These are phyloP conservation scores for Rhizopogon sp. DNA, from an alignment of 768 basidiomycete species.

Conservation along the genomic window DNA sequence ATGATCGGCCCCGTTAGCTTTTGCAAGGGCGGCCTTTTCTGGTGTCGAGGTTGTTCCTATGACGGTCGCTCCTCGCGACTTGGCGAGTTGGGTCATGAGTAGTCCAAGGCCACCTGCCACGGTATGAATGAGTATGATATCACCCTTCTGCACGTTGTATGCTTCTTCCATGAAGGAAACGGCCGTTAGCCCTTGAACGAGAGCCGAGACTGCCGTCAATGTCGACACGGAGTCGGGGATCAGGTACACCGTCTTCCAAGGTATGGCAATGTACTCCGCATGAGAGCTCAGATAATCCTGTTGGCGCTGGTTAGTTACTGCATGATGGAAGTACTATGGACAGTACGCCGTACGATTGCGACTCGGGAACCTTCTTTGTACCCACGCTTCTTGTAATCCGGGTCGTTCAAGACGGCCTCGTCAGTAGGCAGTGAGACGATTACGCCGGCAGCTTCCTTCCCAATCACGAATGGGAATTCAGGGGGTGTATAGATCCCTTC, in stretches of 20 bases:
- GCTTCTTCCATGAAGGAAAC: slow-evolving; percentile 78
- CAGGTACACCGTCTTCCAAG: slow-evolving; percentile 58
- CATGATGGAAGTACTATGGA: neutral
- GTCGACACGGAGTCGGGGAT: slow-evolving; percentile 60
- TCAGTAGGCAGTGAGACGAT: slow-evolving; percentile 75
- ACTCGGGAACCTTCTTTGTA: slow-evolving; percentile 71
- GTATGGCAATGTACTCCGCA: slow-evolving; percentile 67
- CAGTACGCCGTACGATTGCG: slow-evolving; percentile 49
- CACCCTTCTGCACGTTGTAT: slow-evolving; percentile 75
- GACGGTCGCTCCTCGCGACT: slow-evolving; percentile 74
- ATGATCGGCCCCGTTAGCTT: slow-evolving; percentile 75
- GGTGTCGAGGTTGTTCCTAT: slow-evolving; percentile 89
- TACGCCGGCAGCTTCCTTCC: slow-evolving; percentile 75
- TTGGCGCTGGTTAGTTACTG: neutral
- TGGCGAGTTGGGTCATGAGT: slow-evolving; percentile 63
- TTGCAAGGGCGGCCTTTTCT: slow-evolving; percentile 81
- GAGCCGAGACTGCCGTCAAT: slow-evolving; percentile 57
- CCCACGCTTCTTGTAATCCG: slow-evolving; percentile 57
- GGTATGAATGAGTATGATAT: slow-evolving; percentile 82
- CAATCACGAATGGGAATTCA: slow-evolving; percentile 61
- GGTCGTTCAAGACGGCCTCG: slow-evolving; percentile 48
- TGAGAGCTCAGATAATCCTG: slow-evolving; percentile 49
- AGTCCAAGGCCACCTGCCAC: slow-evolving; percentile 87
- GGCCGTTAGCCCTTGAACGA: slow-evolving; percentile 77
- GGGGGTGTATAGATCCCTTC: slow-evolving; percentile 59